Base-by-base conservation (phyloP, 1,284 basidiomycete species). In the Phlebopus sp. region DNA sequence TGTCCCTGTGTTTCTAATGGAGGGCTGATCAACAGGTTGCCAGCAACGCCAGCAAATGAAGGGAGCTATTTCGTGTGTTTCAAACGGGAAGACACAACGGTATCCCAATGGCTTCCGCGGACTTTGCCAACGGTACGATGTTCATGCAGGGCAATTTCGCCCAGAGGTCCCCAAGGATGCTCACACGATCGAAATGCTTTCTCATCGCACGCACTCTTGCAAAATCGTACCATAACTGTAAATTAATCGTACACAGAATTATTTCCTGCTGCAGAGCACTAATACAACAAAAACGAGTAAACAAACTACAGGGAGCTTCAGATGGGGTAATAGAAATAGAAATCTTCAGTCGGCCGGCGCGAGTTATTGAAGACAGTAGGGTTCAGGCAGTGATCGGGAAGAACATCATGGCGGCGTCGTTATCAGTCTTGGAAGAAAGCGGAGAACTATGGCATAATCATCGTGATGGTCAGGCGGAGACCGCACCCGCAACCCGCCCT, bases 401-500 rank as follows among this genome's bases (percentile, higher is more conserved):
- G 2, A 5, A 36, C 8, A 36, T 18, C 23, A 18, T 19, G 17
- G 18, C n/a, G 19, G 11, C 13, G 31, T 35, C 35, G 10, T 46
- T 9, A 37, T 9, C 7, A 13, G 19, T 23, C 37, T 7, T 25
- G 14, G 10, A 25, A 25, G 4, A 23, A 18, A 23, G 15, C 17
- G 15, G 27, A 36, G 17, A 18, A 25, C 21, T 14, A 18, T 19
- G 25, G n/a, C 18, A 7, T 18, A 37, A 19, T 18, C n/a, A 25
- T 25, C 19, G 25, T 4, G 18, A 43, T 18, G 9, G 17, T 58
- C 47, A 67, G n/a, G 37, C 52, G 3, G 49, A 4, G 9, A 56
- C 52, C 5, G 36, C 57, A 13, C 57, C 38, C 10, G 59, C 55
- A 46, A 9, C 62, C 18, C 51, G 55, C 35, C 46, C 53, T 14